A percentile compares a stretch with the other conserved stretches of the same genome.
These are phyloP conservation scores for Dalbergia cultrata DNA, from an alignment of 306 rosid genomes.

Conservation along the genomic window DNA sequence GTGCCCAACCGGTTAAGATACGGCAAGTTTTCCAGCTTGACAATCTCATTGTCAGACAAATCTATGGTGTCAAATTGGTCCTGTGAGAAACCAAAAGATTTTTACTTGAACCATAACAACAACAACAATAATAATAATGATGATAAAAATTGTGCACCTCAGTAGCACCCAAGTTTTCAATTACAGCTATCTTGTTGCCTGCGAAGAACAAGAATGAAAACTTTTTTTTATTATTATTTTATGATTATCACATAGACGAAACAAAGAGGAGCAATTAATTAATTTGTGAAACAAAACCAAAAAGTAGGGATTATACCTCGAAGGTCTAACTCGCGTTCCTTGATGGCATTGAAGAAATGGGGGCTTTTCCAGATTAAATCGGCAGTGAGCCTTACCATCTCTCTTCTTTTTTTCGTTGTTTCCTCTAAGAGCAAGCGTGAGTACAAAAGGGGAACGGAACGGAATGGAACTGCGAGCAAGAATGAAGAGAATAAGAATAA, in stretches of 20 bases:
- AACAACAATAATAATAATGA: neutral
- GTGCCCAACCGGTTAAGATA: slow-evolving; percentile 92
- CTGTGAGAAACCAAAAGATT: slow-evolving; percentile 51
- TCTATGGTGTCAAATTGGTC: slow-evolving; percentile 97
- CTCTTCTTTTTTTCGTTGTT: neutral
- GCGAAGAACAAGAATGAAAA: slow-evolving; percentile 41
- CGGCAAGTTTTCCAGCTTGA: slow-evolving; percentile 89
- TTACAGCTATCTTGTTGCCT: slow-evolving; percentile 90
- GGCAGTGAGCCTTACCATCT: slow-evolving; percentile 93
- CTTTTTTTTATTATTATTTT: no score
- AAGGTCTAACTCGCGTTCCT: slow-evolving; percentile 92
- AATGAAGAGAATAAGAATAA: no score
- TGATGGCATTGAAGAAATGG: slow-evolving; percentile 89
- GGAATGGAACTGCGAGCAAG: no score
- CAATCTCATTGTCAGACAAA: slow-evolving; percentile 94
- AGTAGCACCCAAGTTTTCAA: slow-evolving; percentile 95
- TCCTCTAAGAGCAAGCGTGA: no score
- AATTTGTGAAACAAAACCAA: neutral
- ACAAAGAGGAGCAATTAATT: neutral
- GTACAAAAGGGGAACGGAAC: no score
- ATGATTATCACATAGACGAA: neutral
- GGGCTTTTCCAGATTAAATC: slow-evolving; percentile 98
- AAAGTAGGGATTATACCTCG: slow-evolving; percentile 59
- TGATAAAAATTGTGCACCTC: slow-evolving; percentile 62
- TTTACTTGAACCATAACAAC: neutral